Base-by-base conservation (phyloP, 2,329 filamentous ascomycete genomes). In the Capronia coronata region DNA sequence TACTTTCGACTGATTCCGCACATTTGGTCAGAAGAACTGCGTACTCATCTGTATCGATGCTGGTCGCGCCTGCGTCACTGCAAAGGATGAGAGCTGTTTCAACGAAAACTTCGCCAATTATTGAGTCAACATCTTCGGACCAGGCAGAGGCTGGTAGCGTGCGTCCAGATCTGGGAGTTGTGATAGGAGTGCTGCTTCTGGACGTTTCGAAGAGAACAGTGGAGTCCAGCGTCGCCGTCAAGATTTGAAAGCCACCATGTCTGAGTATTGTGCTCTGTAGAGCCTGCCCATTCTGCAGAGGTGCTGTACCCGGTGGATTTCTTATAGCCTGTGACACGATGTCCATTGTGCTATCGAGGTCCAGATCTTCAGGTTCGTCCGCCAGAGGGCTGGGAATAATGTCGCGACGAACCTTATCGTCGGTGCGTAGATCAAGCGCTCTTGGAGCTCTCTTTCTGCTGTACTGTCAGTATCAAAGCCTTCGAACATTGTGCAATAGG, bases 391-490 rank as follows among this genome's bases (percentile, higher is more conserved):
- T 41, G 5, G 37, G 16, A 32, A 43, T 11, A 30, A 22, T 37
- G 30, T 48, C 21, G 3, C 22, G 41, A 39, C 41, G 18, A 34
- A 9, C 2, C 16, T 19, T 23, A 37, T 27, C 27, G 29, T 18
- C 29, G 16, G 9, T 16, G 11, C 39, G 43, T 35, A 11, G 19
- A 16, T 25, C 9, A n/a, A 51, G 45, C 9, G 48, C 23, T 16
- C 40, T 27, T 3, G 52, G 52, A 16, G 29, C 37, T 30, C 39
- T 48, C 38, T 55, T 55, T 35, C 52, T 55, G 18, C 14, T 10
- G 22, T 35, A 10, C 14, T 22, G 8, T 41, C 22, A 41, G 38
- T 41, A 22, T 50, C 34, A 50, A 38, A 19, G 32, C 21, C 18
- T 8, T 19, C 1, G 9, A 22, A 16, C 25, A 27, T n/a, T n/a